phyloP scores from a whole-genome alignment of 768 basidiomycete genomes.

The Tulasnella sp. region DNA sequence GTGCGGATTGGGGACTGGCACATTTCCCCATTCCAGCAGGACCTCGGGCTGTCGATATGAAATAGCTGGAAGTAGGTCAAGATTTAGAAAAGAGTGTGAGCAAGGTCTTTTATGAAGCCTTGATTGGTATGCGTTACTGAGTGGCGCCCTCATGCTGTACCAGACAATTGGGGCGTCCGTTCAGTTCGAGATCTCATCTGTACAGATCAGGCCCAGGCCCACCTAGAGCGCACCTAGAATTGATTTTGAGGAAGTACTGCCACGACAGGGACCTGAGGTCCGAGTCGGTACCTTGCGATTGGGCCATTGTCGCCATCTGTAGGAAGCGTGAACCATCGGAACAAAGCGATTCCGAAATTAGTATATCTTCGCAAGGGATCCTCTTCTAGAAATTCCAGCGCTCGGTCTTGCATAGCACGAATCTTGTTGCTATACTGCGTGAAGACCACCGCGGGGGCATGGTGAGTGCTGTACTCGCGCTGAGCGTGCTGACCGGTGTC shows the following conservation, averaged over 20 bases:
- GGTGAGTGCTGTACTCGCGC: not conserved
- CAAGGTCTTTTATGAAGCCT: too few relatives aligned
- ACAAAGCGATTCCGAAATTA: not conserved
- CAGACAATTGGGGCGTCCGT: not conserved
- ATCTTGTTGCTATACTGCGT: not conserved
- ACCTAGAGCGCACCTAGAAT: not conserved
- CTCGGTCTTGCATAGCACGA: not conserved
- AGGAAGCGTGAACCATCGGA: not conserved
- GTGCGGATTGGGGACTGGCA: too few relatives aligned
- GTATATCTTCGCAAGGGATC: not conserved
- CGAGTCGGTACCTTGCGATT: not conserved
- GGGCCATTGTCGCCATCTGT: not conserved
- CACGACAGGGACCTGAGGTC: not conserved
- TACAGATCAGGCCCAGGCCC: not conserved
- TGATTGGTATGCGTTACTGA: too few relatives aligned
- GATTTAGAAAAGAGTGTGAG: too few relatives aligned
- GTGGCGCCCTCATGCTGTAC: too few relatives aligned
- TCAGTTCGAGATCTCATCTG: not conserved
- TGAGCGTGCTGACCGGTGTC: not conserved
- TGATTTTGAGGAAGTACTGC: not conserved
- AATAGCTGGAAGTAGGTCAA: too few relatives aligned
- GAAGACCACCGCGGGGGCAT: not conserved
- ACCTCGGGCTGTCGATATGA: too few relatives aligned
- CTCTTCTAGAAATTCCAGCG: not conserved
- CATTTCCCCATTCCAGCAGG: too few relatives aligned